Percentiles rank a stretch among this genome's conserved stretches.
phyloP scores from a whole-genome alignment of 352 stramenopile species.

The Pythium monospermum region DNA sequence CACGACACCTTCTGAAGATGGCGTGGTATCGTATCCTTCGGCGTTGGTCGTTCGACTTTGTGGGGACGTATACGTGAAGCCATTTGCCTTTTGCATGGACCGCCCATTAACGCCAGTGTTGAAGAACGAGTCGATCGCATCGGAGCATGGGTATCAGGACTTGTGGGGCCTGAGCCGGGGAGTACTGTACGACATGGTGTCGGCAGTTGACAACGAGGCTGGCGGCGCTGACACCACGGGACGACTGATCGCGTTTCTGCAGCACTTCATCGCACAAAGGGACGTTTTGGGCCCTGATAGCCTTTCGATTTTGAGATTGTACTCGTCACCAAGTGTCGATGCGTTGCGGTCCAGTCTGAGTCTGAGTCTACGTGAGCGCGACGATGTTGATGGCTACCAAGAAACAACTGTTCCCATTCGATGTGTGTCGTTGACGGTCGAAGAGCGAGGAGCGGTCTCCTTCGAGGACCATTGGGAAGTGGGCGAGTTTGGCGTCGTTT shows the following conservation, averaged over 20 bases:
- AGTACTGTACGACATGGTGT: constrained; percentile 4
- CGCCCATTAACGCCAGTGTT: constrained; percentile 9
- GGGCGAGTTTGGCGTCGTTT: constrained; percentile 6
- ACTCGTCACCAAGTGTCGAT: neutral
- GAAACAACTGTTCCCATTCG: neutral
- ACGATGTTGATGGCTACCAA: neutral
- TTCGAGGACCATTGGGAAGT: constrained; percentile 6
- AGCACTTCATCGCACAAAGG: neutral
- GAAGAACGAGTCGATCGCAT: constrained; percentile 6
- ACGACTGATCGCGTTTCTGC: too few relatives aligned
- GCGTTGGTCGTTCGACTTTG: constrained; percentile 2
- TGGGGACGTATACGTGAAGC: neutral
- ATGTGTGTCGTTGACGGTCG: constrained; percentile 1
- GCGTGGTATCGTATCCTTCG: constrained; percentile 9
- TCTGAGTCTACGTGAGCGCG: neutral
- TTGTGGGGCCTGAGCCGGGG: too few relatives aligned
- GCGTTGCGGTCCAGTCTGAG: neutral
- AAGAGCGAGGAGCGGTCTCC: neutral
- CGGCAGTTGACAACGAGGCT: neutral
- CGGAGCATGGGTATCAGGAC: constrained; percentile 1
- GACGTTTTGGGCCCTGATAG: neutral
- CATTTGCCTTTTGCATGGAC: constrained; percentile 14
- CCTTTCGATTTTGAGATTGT: constrained; percentile 2
- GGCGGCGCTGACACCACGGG: too few relatives aligned
- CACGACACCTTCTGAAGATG: neutral